Percentiles rank a stretch among this genome's conserved stretches.
These are phyloP conservation scores for Alternaria sp. DNA, from an alignment of 2,329 filamentous ascomycete species.

Conservation along the genomic window DNA sequence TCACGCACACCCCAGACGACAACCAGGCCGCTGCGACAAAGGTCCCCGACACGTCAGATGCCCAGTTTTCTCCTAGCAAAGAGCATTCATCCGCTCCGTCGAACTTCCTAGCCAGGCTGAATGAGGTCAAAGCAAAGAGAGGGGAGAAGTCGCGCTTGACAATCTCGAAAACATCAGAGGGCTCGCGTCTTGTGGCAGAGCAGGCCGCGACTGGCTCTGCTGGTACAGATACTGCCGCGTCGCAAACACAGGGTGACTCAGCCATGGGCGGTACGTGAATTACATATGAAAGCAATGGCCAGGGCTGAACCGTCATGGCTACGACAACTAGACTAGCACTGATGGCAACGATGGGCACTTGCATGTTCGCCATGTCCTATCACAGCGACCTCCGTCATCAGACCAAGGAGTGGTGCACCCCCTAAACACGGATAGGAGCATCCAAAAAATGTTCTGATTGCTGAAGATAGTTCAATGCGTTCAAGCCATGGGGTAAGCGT, in stretches of 20 bases:
- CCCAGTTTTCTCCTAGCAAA: slow-evolving; percentile 7
- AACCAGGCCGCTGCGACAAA: neutral
- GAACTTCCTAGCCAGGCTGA: slow-evolving; percentile 53
- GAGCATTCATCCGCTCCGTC: slow-evolving; percentile 35
- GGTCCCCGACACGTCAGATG: neutral
- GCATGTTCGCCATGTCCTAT: too few species aligned
- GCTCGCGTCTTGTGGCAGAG: slow-evolving; percentile 27
- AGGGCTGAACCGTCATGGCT: too few species aligned
- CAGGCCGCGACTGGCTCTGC: neutral
- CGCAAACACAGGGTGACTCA: slow-evolving; percentile 16
- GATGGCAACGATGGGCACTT: too few species aligned
- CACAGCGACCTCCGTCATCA: neutral
- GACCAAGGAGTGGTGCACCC: neutral
- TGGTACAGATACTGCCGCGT: neutral
- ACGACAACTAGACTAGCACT: too few species aligned
- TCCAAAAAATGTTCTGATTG: neutral
- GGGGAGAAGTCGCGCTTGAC: slow-evolving; percentile 47
- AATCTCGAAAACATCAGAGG: slow-evolving; percentile 25
- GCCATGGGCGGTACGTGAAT: slow-evolving; percentile 25
- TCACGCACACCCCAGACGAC: slow-evolving; percentile 7
- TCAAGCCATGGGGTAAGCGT: neutral
- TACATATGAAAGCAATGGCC: neutral
- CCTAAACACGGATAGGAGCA: neutral
- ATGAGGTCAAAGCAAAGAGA: slow-evolving; percentile 53
- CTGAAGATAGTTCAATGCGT: neutral